Evolutionary conservation across 2,329 filamentous ascomycete species (phyloP).

Genomic region (Colletotrichum neosansevieriae): DNA sequence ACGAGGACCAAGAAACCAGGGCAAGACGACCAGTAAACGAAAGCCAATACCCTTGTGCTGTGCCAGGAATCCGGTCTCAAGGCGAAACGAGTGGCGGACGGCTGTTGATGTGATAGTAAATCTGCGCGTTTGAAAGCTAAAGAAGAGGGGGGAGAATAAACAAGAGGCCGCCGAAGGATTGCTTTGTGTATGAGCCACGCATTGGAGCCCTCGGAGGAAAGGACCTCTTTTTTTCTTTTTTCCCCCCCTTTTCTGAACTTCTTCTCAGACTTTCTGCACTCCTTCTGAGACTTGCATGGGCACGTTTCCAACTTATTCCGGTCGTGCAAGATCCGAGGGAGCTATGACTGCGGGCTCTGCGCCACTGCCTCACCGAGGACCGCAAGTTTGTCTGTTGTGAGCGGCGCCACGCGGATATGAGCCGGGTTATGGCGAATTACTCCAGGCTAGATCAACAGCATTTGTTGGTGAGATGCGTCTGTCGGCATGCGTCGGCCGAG

Average conservation of each 20-base stretch:
- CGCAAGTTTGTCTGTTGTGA: slow-evolving; percentile 29
- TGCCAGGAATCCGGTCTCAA: no score
- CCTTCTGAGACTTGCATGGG: slow-evolving; percentile 14
- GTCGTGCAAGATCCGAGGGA: background rate
- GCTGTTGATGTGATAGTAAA: background rate
- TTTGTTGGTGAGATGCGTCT: background rate
- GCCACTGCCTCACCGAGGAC: slow-evolving; percentile 13
- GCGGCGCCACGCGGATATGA: slow-evolving; percentile 30
- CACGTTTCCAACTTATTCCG: background rate
- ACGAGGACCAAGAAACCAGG: no score
- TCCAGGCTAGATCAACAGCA: no score
- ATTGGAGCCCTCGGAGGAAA: slow-evolving; percentile 2
- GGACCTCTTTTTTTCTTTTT: background rate
- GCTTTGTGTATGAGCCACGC: background rate
- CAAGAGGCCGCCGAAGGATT: no score
- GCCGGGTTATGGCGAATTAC: background rate
- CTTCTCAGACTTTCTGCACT: slow-evolving; percentile 1
- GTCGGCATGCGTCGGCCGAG: slow-evolving; percentile 6
- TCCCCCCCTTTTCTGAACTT: background rate
- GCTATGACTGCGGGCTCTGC: background rate
- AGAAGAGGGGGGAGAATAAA: no score
- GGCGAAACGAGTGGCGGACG: background rate
- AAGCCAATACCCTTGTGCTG: no score
- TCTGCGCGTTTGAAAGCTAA: slow-evolving; percentile 8
- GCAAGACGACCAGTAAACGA: no score